Base-by-base conservation (phyloP, 2,329 filamentous ascomycete genomes). In the Beauveria caledonica region DNA sequence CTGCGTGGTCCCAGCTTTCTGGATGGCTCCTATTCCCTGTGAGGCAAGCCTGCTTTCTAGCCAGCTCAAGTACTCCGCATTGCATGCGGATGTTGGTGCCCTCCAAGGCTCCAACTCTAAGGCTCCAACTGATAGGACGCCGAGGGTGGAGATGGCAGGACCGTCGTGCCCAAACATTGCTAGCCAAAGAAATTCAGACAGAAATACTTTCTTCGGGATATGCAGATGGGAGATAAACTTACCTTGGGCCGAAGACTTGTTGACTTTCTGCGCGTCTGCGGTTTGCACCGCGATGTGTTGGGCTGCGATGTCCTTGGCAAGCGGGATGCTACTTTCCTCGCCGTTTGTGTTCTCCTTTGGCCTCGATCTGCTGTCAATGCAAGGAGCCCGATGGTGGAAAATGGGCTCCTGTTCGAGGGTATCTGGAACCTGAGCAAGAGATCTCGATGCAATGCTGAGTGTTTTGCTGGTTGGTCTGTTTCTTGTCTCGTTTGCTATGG, bases 11-110 rank as follows among this genome's bases (percentile, higher is more conserved):
- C 46, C 56, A 45, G 46, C 33, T 25, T 44, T 5, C 25, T 45
- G 19, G 21, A 50, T 15, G 11, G 39, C 15, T 15, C 21, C 13
- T 7, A 48, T 50, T n/a, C 23, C 46, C 29, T 42, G 55, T 17
- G 36, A 29, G 39, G 46, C 45, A 40, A 44, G 48, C 39, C 15
- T 39, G 48, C 17, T 36, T 11, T 33, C 36, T 13, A 23, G 17
- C 10, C 25, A 51, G 48, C 36, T 48, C 46, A 27, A 44, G n/a
- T 33, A 33, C 56, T 58, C 46, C 36, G 56, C 56, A 58, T 52
- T 58, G 48, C 56, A 44, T 52, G 48, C 56, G 52, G 56, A 51
- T 51, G 56, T 44, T 58, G 56, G 46, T 51, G 46, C 48, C 36
- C 8, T 40, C 40, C 36, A 10, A 58, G 39, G 25, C 8, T 40